Conservation (phyloP, 2,329 filamentous ascomycete species). For the Thielaviopsis punctulata region DNA sequence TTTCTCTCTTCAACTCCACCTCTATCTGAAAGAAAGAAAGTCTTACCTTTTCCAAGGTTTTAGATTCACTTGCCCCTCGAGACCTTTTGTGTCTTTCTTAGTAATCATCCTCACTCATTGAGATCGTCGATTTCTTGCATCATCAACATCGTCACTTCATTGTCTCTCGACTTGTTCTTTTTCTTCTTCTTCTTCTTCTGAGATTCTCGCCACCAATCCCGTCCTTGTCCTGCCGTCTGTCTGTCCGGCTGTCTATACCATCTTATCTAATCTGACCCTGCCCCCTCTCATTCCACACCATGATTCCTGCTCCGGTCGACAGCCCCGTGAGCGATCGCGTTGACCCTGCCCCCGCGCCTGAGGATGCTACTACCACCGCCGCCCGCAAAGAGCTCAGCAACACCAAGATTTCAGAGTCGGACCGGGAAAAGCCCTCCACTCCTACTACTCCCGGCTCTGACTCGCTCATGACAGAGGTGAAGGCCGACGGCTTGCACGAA, state of each 20-base stretch:
- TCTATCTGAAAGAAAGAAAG: too few relatives aligned
- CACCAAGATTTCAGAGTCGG: conserved; percentile 34
- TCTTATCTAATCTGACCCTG: not conserved
- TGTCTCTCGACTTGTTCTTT: not conserved
- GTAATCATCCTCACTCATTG: too few relatives aligned
- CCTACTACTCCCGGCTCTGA: conserved; percentile 22
- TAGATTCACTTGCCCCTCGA: too few relatives aligned
- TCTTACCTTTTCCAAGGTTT: not conserved
- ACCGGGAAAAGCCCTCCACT: conserved; percentile 20
- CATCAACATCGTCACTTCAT: too few relatives aligned
- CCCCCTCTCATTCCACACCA: conserved; percentile 17
- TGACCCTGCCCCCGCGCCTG: conserved; percentile 19
- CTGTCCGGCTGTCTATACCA: not conserved
- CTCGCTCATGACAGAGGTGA: conserved; percentile 19
- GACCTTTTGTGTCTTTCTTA: not conserved
- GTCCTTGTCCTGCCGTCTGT: not conserved
- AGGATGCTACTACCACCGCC: conserved; percentile 47
- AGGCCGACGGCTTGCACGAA: conserved; percentile 26
- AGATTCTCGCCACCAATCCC: not conserved
- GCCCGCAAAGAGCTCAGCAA: conserved; percentile 48
- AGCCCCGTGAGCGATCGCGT: conserved; percentile 21
- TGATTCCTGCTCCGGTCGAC: conserved; percentile 28
- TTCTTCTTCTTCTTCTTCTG: not conserved
- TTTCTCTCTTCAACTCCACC: not conserved
- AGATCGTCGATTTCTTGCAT: too few relatives aligned